These are phyloP conservation scores for Leccinum obscurum DNA, from an alignment of 768 basidiomycete genomes.

Conservation along the genomic window DNA sequence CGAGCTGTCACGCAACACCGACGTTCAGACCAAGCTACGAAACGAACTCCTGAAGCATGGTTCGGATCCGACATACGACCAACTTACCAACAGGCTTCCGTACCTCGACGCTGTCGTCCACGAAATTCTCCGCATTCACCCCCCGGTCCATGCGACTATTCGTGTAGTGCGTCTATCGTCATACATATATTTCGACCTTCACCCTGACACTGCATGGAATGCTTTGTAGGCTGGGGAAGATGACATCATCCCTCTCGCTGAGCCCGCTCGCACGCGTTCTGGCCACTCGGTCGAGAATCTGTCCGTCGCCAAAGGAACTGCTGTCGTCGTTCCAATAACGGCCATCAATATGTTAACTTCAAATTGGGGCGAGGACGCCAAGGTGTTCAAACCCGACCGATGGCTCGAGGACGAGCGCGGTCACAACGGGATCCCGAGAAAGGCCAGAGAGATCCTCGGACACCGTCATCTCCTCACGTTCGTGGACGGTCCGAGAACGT, in stretches of 20 bases:
- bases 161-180: background rate
- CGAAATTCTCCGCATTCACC: background rate
- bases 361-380: no score
- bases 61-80: background rate
- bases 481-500: background rate
- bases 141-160: background rate
- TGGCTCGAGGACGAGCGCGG: no score
- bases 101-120: background rate
- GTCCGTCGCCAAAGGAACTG: background rate
- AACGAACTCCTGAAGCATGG: background rate
- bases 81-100: background rate
- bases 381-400: no score
- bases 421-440: no score
- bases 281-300: background rate
- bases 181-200: background rate
- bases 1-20: background rate
- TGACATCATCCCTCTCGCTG: background rate
- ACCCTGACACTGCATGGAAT: background rate
- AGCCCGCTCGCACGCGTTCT: background rate
- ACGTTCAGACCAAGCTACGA: background rate
- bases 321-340: background rate
- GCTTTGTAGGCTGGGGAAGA: background rate
- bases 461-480: no score
- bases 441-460: no score
- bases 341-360: no score